A percentile compares a stretch with the other conserved stretches of the same genome.
phyloP scores from a whole-genome alignment of 2,329 filamentous ascomycete genomes.

The Aureobasidium melanogenum region DNA sequence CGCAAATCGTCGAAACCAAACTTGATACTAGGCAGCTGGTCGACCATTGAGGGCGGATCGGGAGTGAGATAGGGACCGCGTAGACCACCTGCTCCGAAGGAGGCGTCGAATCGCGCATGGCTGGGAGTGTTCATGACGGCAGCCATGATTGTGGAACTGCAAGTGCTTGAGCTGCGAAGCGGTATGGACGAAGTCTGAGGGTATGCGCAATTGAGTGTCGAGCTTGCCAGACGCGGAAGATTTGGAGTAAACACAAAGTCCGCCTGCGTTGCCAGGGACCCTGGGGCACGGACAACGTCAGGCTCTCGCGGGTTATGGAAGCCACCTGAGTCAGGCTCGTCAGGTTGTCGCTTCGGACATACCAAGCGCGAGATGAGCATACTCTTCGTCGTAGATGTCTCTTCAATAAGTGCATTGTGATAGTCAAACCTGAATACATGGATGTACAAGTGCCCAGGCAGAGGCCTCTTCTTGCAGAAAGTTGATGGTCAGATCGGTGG shows the following conservation, averaged over 20 bases:
- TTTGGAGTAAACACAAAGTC: background rate
- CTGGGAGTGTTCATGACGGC: constrained; percentile 34
- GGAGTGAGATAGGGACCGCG: constrained; percentile 29
- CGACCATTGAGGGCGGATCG: constrained; percentile 55
- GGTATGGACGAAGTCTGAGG: background rate
- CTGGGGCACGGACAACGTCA: background rate
- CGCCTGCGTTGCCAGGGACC: constrained; percentile 1
- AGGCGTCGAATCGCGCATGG: constrained; percentile 52
- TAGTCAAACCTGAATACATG: no score
- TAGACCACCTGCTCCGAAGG: constrained; percentile 54
- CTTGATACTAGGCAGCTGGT: constrained; percentile 78
- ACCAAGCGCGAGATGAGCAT: no score
- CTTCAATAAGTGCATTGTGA: background rate
- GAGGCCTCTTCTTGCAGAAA: background rate
- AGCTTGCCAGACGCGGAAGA: background rate
- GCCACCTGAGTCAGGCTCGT: background rate
- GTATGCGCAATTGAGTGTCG: background rate
- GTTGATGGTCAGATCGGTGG: background rate
- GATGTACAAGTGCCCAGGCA: background rate
- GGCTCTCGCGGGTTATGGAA: background rate
- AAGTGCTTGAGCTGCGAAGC: background rate
- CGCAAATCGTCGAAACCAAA: constrained; percentile 95
- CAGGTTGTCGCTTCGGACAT: background rate
- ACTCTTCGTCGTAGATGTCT: background rate
- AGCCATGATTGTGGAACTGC: constrained; percentile 18